phyloP scores from a whole-genome alignment of 176 grass and related monocot species.

The Oryza glumipatula region DNA sequence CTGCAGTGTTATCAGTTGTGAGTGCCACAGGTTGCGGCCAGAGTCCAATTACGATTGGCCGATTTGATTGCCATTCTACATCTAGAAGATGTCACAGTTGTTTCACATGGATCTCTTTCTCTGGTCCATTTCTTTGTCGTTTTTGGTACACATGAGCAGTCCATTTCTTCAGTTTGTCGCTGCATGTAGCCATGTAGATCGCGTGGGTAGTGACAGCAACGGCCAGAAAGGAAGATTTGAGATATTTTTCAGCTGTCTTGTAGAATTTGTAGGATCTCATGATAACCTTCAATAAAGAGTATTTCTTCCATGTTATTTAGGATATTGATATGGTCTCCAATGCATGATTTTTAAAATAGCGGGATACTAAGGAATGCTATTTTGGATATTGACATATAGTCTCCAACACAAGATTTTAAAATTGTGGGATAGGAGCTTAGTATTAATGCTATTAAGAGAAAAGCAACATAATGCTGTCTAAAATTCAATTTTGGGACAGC shows the following conservation, averaged over 20 bases:
- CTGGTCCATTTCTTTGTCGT: slow-evolving; percentile 2
- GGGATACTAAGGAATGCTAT: too few species aligned
- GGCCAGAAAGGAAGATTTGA: neutral
- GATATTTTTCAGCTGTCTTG: neutral
- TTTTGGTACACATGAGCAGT: neutral
- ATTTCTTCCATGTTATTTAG: neutral
- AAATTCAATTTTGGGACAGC: too few species aligned
- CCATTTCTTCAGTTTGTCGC: neutral
- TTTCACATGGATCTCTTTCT: neutral
- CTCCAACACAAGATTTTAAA: too few species aligned
- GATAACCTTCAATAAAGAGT: neutral
- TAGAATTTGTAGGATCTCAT: neutral
- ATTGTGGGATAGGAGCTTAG: too few species aligned
- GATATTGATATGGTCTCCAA: too few species aligned
- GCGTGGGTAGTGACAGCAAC: neutral
- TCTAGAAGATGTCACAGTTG: slow-evolving; percentile 5
- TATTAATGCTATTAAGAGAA: too few species aligned
- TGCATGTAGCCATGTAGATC: neutral
- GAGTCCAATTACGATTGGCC: too few species aligned
- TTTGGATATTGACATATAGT: too few species aligned
- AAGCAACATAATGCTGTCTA: too few species aligned
- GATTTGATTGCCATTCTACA: neutral
- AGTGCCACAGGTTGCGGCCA: too few species aligned
- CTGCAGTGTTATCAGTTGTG: too few species aligned
- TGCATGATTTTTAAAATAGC: too few species aligned